Base-by-base conservation (phyloP, 495 filamentous ascomycete genomes). In the Trypethelium eluteriae region DNA sequence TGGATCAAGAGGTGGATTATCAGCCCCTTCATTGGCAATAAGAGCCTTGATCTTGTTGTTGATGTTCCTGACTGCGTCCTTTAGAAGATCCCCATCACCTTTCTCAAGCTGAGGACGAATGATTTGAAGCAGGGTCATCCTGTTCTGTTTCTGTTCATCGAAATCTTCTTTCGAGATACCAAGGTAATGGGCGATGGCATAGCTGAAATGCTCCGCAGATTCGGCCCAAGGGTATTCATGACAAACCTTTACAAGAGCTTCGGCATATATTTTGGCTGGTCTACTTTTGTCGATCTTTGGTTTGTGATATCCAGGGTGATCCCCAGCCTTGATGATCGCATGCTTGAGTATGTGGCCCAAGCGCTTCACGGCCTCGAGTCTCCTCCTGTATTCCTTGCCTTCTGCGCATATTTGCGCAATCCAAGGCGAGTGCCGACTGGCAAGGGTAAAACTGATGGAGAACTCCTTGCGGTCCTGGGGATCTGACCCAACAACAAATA, bases 271-370 rank as follows among this genome's bases (percentile, higher is more conserved):
- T 14, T 6, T 35, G 4, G 36, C 7, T 0, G 53, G 53, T 59
- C 53, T 11, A 0, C 3, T 6, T 9, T 18, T 10, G 7, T 35
- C 18, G 32, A 32, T 59, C 32, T 32, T 35, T 59, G 53, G 53
- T 5, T 32, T 18, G 2, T 0, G 5, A 36, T 35, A 35, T 3
- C 18, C 25, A 34, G 53, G 53, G 36, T 59, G 1, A 36, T 59
- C 53, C 25, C 53, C 53, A 10, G 53, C 53, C 6, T 10, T 34
- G 18, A 59, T 59, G 32, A 59, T 59, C 25, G 53, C 53, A 59
- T 59, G 53, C 7, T 59, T 34, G 25, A 59, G 14, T 32, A 10
- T 59, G 32, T 59, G 11, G 14, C 32, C 7, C 53, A 59, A 2
- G 53, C 10, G 53, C 18, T 59, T 59, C 11, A 59, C 25, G 5